These are phyloP conservation scores for Claviceps cyperi DNA, from an alignment of 2,329 filamentous ascomycete species.

Conservation along the genomic window DNA sequence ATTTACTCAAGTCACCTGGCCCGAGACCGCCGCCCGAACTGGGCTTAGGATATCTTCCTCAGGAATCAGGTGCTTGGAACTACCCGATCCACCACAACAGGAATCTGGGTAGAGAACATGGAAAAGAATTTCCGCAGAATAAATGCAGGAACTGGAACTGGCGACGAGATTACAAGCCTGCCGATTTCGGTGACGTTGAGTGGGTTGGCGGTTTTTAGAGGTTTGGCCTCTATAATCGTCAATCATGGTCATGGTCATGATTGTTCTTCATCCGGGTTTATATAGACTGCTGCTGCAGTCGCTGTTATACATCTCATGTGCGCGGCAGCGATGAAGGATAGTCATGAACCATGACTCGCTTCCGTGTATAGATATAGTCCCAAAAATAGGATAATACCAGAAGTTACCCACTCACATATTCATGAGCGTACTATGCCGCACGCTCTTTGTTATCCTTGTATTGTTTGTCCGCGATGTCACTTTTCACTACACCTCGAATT, in stretches of 20 bases:
- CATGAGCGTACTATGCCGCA: not conserved
- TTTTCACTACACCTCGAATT: no score
- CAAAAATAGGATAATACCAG: conserved; percentile 40
- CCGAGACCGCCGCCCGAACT: conserved; percentile 33
- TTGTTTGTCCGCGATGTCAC: not conserved
- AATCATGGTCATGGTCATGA: conserved; percentile 44
- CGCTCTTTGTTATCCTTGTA: not conserved
- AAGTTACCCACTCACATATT: conserved; percentile 47
- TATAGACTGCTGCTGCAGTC: not conserved
- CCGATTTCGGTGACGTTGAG: conserved; percentile 68
- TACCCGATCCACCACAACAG: conserved; percentile 24
- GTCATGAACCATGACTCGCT: conserved; percentile 37
- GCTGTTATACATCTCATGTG: conserved; percentile 6
- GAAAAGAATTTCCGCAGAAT: conserved; percentile 40
- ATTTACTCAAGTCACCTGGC: conserved; percentile 35
- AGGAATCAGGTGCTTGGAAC: conserved; percentile 35
- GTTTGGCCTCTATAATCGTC: conserved; percentile 29
- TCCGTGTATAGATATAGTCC: conserved; percentile 45
- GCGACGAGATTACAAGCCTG: conserved; percentile 42
- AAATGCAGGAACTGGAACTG: conserved; percentile 47
- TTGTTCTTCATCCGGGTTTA: conserved; percentile 1
- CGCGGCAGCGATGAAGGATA: conserved; percentile 12
- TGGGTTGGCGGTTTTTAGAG: conserved; percentile 87
- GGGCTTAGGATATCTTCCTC: conserved; percentile 33
- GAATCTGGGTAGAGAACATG: conserved; percentile 28